Base-by-base conservation (phyloP, 495 filamentous ascomycete genomes). In the Articulospora tetracladia region DNA sequence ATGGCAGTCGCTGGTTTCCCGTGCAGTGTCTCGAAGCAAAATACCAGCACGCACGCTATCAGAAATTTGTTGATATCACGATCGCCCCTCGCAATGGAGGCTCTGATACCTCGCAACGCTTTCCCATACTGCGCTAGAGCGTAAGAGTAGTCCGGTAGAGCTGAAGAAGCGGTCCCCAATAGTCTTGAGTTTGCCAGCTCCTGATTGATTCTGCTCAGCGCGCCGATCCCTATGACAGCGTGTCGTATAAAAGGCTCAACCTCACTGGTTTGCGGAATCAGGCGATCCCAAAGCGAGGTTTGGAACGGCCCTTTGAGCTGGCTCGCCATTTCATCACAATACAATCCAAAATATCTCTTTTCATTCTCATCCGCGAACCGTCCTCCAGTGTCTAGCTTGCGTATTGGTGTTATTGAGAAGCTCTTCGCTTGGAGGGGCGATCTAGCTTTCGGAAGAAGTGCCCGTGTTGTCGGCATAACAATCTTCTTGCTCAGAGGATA, bases 261-360 rank as follows among this genome's bases (percentile, higher is more conserved):
- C 19, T 64, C 46, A 23, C 62, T 50, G 1, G 46, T 49, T 47
- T 64, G 62, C 6, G 57, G 57, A 32, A 64, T 60, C 8, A 64
- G 12, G 1, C 30, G 50, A 27, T 7, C 28, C 62, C 62, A 64
- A 30, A 60, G 44, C 2, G 52, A 39, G 11, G 27, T 57, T 25
- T 36, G 22, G 26, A 56, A 60, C 23, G 57, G 53, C 4, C 57
- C 62, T 2, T 41, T 26, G 3, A 64, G 41, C 32, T 60, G 47
- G 7, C 3, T 11, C 6, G 56, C 57, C 0, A 25, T 53, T 24
- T 58, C 34, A 4, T 57, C 49, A 23, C 27, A 47, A 22, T 47
- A 64, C 11, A 57, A 25, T 22, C 34, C 41, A 39, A 64, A 64
- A 32, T 19, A 64, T 20, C 15, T 20, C 12, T 22, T 22, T 49